Evolutionary conservation across 1,284 basidiomycete genomes (phyloP).

Genomic region (Xanthoconium separans): DNA sequence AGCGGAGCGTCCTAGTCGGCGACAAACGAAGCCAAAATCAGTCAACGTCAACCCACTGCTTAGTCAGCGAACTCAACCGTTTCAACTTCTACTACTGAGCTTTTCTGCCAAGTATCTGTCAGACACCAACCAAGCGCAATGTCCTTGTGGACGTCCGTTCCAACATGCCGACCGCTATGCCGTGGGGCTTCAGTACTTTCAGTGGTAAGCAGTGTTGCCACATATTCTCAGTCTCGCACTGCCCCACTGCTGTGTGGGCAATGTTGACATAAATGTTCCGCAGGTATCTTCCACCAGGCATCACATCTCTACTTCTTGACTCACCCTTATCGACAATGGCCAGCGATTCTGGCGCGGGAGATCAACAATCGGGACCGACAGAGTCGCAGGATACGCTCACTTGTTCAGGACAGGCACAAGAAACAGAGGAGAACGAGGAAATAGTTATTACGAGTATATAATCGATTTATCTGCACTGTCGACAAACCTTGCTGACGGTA

Average conservation of each 20-base stretch:
- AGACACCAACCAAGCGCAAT: no score
- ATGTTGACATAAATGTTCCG: background rate
- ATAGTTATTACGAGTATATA: conserved; percentile 1
- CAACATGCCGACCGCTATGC: background rate
- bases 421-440: background rate
- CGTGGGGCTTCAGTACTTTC: no score
- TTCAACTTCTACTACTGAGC: no score
- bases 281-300: background rate
- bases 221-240: background rate
- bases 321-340: background rate
- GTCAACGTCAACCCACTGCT: no score
- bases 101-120: no score
- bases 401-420: background rate
- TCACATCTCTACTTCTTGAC: background rate
- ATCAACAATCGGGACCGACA: background rate
- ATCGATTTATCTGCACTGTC: no score
- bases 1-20: no score
- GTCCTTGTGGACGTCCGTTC: no score
- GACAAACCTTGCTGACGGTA: background rate
- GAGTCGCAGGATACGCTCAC: background rate
- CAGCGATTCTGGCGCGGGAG: background rate
- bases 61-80: background rate
- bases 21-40: no score
- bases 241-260: background rate
- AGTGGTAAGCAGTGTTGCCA: no score